Conservation (phyloP, 1,139 yeast species). For the Protomyces lactucae-debilis region DNA sequence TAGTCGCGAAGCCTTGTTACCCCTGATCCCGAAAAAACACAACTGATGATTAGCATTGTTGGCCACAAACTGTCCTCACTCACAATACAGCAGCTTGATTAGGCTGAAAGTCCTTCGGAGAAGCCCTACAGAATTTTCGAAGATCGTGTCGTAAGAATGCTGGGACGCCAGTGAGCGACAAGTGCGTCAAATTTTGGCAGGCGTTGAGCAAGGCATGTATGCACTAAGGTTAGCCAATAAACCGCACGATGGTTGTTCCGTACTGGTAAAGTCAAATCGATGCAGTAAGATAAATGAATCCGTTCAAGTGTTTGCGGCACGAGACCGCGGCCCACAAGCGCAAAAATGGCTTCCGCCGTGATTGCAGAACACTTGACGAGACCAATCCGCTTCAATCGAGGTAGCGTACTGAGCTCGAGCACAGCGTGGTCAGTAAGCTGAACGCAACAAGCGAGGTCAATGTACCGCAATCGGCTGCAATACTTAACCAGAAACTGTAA, state of each 20-base stretch:
- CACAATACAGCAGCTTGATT: constrained; percentile 72
- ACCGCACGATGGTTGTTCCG: not conserved
- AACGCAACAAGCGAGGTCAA: constrained; percentile 90
- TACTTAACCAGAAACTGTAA: constrained; percentile 67
- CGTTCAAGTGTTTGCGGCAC: constrained; percentile 76
- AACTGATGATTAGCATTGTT: constrained; percentile 36
- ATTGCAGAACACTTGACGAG: constrained; percentile 85
- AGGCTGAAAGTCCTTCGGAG: constrained; percentile 88
- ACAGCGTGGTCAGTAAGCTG: constrained; percentile 84
- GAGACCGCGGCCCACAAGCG: constrained; percentile 65
- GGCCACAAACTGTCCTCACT: not conserved
- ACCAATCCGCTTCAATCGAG: constrained; percentile 84
- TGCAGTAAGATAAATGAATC: constrained; percentile 88
- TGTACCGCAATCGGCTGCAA: constrained; percentile 83
- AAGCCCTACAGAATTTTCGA: constrained; percentile 83
- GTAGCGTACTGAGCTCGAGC: constrained; percentile 68
- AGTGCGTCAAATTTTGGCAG: constrained; percentile 83
- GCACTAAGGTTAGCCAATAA: constrained; percentile 33
- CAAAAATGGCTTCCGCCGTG: constrained; percentile 78
- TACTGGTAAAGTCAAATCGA: constrained; percentile 53
- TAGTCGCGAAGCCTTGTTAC: constrained; percentile 67
- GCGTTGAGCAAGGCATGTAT: constrained; percentile 57
- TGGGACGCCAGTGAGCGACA: constrained; percentile 85
- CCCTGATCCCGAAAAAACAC: constrained; percentile 92
- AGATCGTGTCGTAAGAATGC: constrained; percentile 83